Base-by-base conservation (phyloP, 176 grass and related monocot species). In the Carex myosuroides region DNA sequence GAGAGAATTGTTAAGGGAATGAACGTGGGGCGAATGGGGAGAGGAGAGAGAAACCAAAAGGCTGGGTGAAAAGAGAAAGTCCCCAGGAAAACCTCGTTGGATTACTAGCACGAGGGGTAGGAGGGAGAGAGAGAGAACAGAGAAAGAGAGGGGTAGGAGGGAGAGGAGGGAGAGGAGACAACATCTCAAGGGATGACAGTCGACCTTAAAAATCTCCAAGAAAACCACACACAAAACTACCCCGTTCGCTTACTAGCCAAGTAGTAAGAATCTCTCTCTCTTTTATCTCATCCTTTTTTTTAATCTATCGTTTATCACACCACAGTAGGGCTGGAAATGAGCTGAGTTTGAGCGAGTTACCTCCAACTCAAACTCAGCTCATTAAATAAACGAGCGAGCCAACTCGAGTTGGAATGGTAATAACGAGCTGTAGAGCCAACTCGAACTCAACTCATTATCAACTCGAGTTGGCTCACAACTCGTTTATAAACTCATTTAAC, bases 191-290 rank as follows among this genome's bases (percentile, higher is more conserved):
- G 12, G 29, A 70, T 70, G 91, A 88, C 91, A 85, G 42, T 81
- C 66, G 84, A 90, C 70, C 88, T 84, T 89, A 85, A 87, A 85
- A 85, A 85, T 89, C 90, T 83, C 53, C 37, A n/a, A 13, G 68
- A 83, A 60, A 83, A 84, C 52, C 50, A 84, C 68, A 64, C 53
- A 14, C 22, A 60, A 83, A 86, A 84, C 84, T 77, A 79, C 84
- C 79, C 30, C 68, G n/a, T n/a, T n/a, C n/a, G n/a, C n/a, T n/a
- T n/a, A n/a, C 24, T 13, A 67, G 14, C 32, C 33, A 3, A 33
- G 33, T 48, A 20, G 54, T 37, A 21, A 67, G 39, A 80, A 60
- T 67, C 52, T 86, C 73, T 86, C 74, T 66, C 44, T 4, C 17
- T 26, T 65, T 46, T 74, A 39, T 11, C 26, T 69, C 57, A 62